phyloP scores from a whole-genome alignment of 1,284 basidiomycete species.

The Quambalaria eucalypti region DNA sequence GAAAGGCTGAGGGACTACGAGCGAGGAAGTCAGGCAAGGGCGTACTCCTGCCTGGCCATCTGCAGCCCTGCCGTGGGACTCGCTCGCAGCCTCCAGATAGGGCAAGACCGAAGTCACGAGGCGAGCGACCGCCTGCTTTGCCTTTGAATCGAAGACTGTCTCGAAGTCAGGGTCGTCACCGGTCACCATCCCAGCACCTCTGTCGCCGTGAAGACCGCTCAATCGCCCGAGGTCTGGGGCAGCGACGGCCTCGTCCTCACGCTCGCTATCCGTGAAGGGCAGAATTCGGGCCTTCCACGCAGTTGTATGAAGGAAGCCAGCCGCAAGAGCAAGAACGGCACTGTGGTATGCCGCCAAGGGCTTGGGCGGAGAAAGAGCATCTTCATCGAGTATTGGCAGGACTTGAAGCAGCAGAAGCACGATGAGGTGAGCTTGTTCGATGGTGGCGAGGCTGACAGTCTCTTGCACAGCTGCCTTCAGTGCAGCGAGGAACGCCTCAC shows the following conservation, averaged over 20 bases:
- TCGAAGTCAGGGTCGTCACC: conserved; percentile 3
- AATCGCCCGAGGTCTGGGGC: conserved; percentile 16
- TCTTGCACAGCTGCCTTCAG: conserved; percentile 63
- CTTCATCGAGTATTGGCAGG: conserved; percentile 61
- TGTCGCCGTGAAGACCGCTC: conserved; percentile 8
- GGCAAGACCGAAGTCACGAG: conserved; percentile 26
- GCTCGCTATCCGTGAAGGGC: conserved; percentile 65
- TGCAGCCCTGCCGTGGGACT: conserved; percentile 12
- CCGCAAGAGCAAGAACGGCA: conserved; percentile 67
- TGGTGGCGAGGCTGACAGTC: conserved; percentile 56
- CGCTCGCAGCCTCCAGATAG: conserved; percentile 36
- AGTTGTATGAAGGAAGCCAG: conserved; percentile 62
- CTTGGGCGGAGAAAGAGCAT: conserved; percentile 61
- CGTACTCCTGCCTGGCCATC: neutral
- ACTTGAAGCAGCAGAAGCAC: conserved; percentile 62
- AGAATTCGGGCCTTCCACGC: conserved; percentile 58
- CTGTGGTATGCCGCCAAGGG: conserved; percentile 55
- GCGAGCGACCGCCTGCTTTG: conserved; percentile 16
- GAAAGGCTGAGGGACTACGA: neutral
- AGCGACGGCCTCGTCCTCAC: conserved; percentile 51
- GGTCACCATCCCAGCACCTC: neutral
- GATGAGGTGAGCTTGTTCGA: conserved; percentile 69
- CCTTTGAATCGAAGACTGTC: conserved; percentile 25
- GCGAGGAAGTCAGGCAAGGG: conserved; percentile 6
- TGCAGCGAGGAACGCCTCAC: conserved; percentile 68